phyloP scores from a whole-genome alignment of 352 stramenopile species.

The Elongisporangium anandrum region DNA sequence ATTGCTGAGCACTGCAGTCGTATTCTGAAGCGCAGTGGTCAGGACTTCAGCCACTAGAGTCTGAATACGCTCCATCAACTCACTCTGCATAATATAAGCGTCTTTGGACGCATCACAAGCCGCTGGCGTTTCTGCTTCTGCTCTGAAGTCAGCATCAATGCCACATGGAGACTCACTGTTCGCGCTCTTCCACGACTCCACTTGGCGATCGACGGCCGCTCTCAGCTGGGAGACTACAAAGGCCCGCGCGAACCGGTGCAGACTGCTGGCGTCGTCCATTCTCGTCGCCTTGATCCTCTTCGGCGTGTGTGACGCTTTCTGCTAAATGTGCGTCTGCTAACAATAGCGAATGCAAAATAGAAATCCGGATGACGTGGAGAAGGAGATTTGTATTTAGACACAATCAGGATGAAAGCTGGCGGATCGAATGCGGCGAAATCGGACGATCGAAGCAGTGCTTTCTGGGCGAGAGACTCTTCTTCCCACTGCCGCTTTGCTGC shows the following conservation, averaged over 20 bases:
- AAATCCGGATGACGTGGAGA: not conserved
- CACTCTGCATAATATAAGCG: not conserved
- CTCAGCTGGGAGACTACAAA: not conserved
- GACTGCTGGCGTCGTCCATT: not conserved
- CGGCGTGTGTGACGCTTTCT: not conserved
- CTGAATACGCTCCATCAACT: not conserved
- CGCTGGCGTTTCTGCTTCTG: too few relatives aligned
- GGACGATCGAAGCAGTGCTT: conserved; percentile 7
- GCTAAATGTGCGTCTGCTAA: conserved; percentile 5
- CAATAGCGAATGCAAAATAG: conserved; percentile 11
- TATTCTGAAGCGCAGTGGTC: not conserved
- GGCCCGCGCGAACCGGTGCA: not conserved
- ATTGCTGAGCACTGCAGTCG: not conserved
- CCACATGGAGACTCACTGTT: not conserved
- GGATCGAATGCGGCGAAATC: conserved; percentile 20
- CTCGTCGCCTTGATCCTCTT: not conserved
- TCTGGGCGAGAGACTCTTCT: conserved; percentile 7
- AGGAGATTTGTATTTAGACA: conserved; percentile 13
- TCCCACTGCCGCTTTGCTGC: conserved; percentile 9
- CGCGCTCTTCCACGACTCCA: not conserved
- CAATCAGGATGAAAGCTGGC: conserved; percentile 10
- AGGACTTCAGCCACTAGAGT: not conserved
- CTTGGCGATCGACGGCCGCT: not conserved
- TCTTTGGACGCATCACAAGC: too few relatives aligned
- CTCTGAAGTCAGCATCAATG: not conserved